Evolutionary conservation across 352 stramenopile genomes (phyloP).

Genomic region (Phytopythium litorale): DNA sequence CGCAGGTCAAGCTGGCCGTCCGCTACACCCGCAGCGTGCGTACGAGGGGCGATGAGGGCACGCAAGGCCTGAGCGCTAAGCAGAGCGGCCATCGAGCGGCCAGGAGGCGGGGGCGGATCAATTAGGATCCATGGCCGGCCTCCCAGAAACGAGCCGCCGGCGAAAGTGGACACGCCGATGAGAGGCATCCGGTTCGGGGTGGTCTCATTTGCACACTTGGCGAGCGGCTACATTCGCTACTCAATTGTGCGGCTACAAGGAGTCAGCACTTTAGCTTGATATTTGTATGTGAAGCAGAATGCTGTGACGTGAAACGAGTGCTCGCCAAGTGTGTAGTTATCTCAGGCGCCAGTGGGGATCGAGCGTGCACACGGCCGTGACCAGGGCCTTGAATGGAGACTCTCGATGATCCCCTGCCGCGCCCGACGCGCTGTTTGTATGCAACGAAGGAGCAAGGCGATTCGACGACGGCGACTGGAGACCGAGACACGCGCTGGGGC

Average conservation of each 20-base stretch:
- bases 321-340: conserved; percentile 3
- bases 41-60: neutral
- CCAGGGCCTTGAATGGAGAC: neutral
- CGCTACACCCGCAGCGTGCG: neutral
- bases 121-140: conserved; percentile 1
- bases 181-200: neutral
- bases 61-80: neutral
- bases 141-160: neutral
- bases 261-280: neutral
- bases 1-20: neutral
- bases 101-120: neutral
- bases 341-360: conserved; percentile 1
- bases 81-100: neutral
- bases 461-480: neutral
- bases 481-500: neutral
- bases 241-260: neutral
- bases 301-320: neutral
- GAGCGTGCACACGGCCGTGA: neutral
- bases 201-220: neutral
- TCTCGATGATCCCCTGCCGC: neutral
- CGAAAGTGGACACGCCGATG: conserved; percentile 8
- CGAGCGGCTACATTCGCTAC: neutral
- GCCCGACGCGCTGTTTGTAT: neutral
- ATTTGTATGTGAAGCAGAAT: neutral
- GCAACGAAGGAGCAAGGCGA: neutral